Base-by-base conservation (phyloP, 2,329 filamentous ascomycete genomes). In the Arachnopeziza araneosa region DNA sequence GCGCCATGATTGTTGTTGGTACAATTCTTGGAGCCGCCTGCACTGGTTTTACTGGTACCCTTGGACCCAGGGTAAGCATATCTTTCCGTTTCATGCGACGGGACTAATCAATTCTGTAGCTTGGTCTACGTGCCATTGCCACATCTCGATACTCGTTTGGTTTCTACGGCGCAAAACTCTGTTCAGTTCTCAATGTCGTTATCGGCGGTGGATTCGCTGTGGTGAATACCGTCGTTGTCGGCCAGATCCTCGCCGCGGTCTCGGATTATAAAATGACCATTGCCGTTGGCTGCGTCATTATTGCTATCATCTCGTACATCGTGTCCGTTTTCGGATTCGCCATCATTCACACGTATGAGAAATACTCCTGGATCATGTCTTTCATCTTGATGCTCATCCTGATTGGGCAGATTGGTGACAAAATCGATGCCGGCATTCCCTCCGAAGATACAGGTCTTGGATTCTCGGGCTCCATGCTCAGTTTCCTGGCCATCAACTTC, bases 131-230 rank as follows among this genome's bases (percentile, higher is more conserved):
- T 54, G 75, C 78, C 58, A 78, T 80, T 54, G 67, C 69, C 71
- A 73, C 77, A 30, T 74, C 75, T 54, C 71, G 78, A 55, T 79
- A 77, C 64, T 77, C 76, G n/a, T 78, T 80, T 60, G 78, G 78
- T n/a, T 80, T 78, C 74, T 80, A 74, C 62, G 77, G 78, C 19
- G 77, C 77, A 56, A 80, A 80, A 64, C 68, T 80, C 58, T 74
- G 77, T 58, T 77, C 77, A 4, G 67, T 75, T 1, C 74, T 80
- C 52, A 80, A 80, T 54, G 75, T 77, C 26, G 70, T 80, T 30
- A 74, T 78, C 54, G 77, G 79, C 63, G 71, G 77, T 32, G 70
- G 70, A 9, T 71, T 70, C 52, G 67, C 76, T 7, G 72, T 75
- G 1, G 74, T 80, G 51, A 80, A 80, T 52, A 75, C 76, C 30